phyloP scores from a whole-genome alignment of 2,329 filamentous ascomycete genomes.

The Diaporthe sp. region DNA sequence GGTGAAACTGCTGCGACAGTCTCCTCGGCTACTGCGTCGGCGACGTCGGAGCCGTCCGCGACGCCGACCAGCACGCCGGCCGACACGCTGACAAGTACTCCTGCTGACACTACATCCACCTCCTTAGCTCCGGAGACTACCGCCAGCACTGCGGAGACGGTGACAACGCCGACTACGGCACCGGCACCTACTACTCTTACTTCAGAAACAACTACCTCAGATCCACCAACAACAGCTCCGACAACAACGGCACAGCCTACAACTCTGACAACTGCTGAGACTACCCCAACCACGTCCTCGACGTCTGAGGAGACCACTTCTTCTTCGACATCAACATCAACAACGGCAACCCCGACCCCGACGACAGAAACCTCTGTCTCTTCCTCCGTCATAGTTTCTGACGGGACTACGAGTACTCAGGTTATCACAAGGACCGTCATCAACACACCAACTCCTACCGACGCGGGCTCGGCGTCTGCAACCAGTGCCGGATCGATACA shows the following conservation, averaged over 20 bases:
- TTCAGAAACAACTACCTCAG: slow-evolving; percentile 3
- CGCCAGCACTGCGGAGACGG: slow-evolving; percentile 8
- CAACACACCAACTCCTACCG: slow-evolving; percentile 24
- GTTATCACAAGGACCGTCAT: slow-evolving; percentile 42
- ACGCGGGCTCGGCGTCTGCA: slow-evolving; percentile 25
- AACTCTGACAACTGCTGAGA: slow-evolving; percentile 5
- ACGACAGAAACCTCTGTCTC: slow-evolving; percentile 35
- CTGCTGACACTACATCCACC: slow-evolving; percentile 40
- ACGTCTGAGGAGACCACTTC: slow-evolving; percentile 19
- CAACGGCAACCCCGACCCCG: slow-evolving; percentile 1
- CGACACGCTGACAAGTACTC: slow-evolving; percentile 37
- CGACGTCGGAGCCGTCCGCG: slow-evolving; percentile 29
- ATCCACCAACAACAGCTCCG: slow-evolving; percentile 18
- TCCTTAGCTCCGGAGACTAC: slow-evolving; percentile 36
- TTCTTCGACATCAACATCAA: background rate
- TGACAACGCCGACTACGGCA: background rate
- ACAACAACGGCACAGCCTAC: slow-evolving; percentile 18
- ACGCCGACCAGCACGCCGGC: slow-evolving; percentile 32
- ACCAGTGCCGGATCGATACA: slow-evolving; percentile 40
- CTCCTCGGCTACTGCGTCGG: slow-evolving; percentile 35
- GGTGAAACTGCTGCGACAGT: slow-evolving; percentile 33
- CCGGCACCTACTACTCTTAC: slow-evolving; percentile 21
- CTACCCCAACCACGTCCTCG: slow-evolving; percentile 16
- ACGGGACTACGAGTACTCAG: slow-evolving; percentile 37
- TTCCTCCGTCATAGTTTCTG: slow-evolving; percentile 21